These are phyloP conservation scores for Phytophthora sansomeana DNA, from an alignment of 352 stramenopile genomes.

Conservation along the genomic window DNA sequence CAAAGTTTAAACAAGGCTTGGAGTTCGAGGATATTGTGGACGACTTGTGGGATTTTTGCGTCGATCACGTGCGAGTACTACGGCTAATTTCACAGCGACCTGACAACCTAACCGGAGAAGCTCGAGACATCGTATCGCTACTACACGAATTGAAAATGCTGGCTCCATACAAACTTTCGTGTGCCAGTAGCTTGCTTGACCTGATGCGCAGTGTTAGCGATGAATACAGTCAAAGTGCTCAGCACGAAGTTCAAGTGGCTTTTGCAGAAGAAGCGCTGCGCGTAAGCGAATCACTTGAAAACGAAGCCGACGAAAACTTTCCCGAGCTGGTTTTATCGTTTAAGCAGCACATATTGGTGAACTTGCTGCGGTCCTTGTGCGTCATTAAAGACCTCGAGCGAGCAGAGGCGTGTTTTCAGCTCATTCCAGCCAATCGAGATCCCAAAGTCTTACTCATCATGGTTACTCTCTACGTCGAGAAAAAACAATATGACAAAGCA, in stretches of 20 bases:
- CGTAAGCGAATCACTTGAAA: constrained; percentile 62
- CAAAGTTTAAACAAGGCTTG: constrained; percentile 65
- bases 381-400: constrained; percentile 55
- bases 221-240: constrained; percentile 44
- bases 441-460: constrained; percentile 55
- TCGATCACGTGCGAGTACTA: constrained; percentile 69
- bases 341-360: constrained; percentile 55
- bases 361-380: constrained; percentile 61
- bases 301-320: constrained; percentile 36
- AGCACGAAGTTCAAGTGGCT: constrained; percentile 48
- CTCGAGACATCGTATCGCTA: constrained; percentile 52
- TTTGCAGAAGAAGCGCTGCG: constrained; percentile 73
- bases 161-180: constrained; percentile 64
- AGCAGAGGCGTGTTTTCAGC: constrained; percentile 68
- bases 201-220: constrained; percentile 62
- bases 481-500: constrained; percentile 62
- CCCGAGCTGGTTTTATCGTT: constrained; percentile 35
- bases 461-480: constrained; percentile 63
- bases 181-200: constrained; percentile 48
- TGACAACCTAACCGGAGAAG: constrained; percentile 9
- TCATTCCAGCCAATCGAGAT: constrained; percentile 47
- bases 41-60: constrained; percentile 84
- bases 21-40: constrained; percentile 81
- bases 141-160: constrained; percentile 82
- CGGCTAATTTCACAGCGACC: constrained; percentile 33